Base-by-base conservation (phyloP, 2,329 filamentous ascomycete species). In the Fusarium sp. region DNA sequence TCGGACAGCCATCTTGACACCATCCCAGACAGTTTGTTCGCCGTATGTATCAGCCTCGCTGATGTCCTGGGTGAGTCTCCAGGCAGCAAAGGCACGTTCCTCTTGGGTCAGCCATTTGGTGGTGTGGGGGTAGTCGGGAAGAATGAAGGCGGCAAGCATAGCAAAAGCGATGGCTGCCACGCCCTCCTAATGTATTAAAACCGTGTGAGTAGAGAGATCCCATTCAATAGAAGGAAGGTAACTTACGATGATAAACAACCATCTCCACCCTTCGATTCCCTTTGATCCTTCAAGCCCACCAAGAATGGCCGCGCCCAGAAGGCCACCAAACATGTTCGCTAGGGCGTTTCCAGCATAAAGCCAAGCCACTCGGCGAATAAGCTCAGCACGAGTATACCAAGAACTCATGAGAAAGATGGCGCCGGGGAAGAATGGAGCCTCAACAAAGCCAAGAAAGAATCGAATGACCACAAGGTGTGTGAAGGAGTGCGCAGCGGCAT, bases 261-360 rank as follows among this genome's bases (percentile, higher is more conserved):
- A 92, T 11, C 89, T 83, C 91, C 91, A 93, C 1, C 90, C 91
- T 1, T 85, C 81, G 1, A 92, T 81, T 0, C 90, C 91, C 12
- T 81, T 81, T 0, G 83, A 82, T 2, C 87, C 85, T 7, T 82
- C 81, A 11, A 87, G 57, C n/a, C 81, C 82, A 0, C 83, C 84
- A 0, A 89, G 75, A 3, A 90, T 86, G 0, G 83, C 87, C 0
- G 87, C 88, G 0, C 85, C 88, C 4, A 87, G 80, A 15, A 89
- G 80, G 0, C 87, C 87, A 0, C 87, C 86, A 74, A 89, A 89
- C 57, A 86, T 85, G 64, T 87, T 87, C 0, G 86, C 86, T 0
- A 90, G 71, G 0, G 85, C 84, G 6, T 90, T 90, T 0, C 91
- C 92, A 0, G 90, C 89, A 52, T 87, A 85, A 6, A 84, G 85